phyloP scores from a whole-genome alignment of 2,329 filamentous ascomycete species.

The Pseudogymnoascus sp. region DNA sequence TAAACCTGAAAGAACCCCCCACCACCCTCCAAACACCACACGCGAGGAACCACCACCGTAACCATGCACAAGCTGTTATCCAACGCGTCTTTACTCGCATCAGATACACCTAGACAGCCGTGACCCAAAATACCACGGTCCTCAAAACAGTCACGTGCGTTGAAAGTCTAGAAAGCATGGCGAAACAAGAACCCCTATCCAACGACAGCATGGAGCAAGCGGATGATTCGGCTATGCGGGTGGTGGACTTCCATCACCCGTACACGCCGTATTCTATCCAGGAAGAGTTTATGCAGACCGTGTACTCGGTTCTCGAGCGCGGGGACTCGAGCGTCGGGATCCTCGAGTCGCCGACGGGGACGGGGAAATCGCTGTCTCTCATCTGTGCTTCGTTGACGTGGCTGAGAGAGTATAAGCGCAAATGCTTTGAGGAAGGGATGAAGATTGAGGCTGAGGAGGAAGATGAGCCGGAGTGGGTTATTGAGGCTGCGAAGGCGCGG shows the following conservation, averaged over 20 bases:
- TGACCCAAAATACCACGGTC: neutral
- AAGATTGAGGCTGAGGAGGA: slow-evolving; percentile 32
- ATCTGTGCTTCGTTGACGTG: slow-evolving; percentile 67
- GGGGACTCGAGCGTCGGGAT: slow-evolving; percentile 53
- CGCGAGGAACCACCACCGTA: neutral
- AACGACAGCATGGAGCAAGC: neutral
- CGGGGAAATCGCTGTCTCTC: slow-evolving; percentile 64
- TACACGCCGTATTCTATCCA: slow-evolving; percentile 66
- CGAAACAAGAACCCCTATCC: neutral
- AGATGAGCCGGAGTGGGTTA: slow-evolving; percentile 63
- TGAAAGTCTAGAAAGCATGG: neutral
- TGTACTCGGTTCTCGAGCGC: slow-evolving; percentile 58
- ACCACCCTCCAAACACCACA: neutral
- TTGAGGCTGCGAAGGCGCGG: slow-evolving; percentile 52
- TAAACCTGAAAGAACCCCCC: neutral
- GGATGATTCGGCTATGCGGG: neutral
- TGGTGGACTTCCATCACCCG: slow-evolving; percentile 57
- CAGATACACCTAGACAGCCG: neutral
- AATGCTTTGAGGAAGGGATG: slow-evolving; percentile 28
- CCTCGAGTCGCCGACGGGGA: slow-evolving; percentile 66
- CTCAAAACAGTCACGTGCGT: neutral
- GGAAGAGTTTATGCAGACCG: slow-evolving; percentile 60
- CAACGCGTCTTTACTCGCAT: neutral
- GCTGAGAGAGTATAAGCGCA: slow-evolving; percentile 58
- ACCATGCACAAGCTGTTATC: neutral